phyloP scores from a whole-genome alignment of 2,329 filamentous ascomycete genomes.

The Aspergillus niger region DNA sequence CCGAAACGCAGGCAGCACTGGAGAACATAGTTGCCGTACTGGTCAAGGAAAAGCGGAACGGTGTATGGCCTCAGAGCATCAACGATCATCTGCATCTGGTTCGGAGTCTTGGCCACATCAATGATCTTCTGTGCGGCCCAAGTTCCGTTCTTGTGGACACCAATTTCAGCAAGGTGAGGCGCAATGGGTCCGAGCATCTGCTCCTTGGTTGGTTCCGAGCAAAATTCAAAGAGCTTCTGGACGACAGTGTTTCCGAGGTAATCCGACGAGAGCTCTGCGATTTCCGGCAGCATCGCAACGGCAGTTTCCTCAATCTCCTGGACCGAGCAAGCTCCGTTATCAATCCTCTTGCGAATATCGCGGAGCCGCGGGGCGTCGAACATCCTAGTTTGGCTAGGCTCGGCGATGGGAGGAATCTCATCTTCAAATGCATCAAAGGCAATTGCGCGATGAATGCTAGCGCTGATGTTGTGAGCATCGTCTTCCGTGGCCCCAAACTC shows the following conservation, averaged over 20 bases:
- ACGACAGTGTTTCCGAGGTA: constrained; percentile 99
- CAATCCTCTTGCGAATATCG: constrained; percentile 95
- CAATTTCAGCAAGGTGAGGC: constrained; percentile 92
- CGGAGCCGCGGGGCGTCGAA: constrained; percentile 93
- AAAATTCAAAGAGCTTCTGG: constrained; percentile 96
- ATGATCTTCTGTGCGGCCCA: constrained; percentile 99
- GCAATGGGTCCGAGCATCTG: constrained; percentile 87
- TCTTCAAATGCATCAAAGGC: constrained; percentile 70
- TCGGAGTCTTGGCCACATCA: constrained; percentile 83
- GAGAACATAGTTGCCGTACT: constrained; percentile 97
- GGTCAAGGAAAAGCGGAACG: constrained; percentile 89
- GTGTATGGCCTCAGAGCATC: constrained; percentile 83
- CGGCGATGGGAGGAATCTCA: constrained; percentile 86
- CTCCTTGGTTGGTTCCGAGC: constrained; percentile 85
- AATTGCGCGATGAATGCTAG: constrained; percentile 75
- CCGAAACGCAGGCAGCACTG: constrained; percentile 95
- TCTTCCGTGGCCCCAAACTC: constrained; percentile 85
- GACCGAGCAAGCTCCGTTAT: constrained; percentile 84
- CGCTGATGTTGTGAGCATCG: constrained; percentile 71
- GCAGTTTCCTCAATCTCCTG: constrained; percentile 91
- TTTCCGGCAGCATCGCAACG: constrained; percentile 91
- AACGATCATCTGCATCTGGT: constrained; percentile 82
- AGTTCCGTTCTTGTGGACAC: constrained; percentile 97
- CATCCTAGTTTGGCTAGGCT: constrained; percentile 83
- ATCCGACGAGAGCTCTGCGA: constrained; percentile 90